Base-by-base conservation (phyloP, 345 rosid genomes). In the Arabidopsis suecica region DNA sequence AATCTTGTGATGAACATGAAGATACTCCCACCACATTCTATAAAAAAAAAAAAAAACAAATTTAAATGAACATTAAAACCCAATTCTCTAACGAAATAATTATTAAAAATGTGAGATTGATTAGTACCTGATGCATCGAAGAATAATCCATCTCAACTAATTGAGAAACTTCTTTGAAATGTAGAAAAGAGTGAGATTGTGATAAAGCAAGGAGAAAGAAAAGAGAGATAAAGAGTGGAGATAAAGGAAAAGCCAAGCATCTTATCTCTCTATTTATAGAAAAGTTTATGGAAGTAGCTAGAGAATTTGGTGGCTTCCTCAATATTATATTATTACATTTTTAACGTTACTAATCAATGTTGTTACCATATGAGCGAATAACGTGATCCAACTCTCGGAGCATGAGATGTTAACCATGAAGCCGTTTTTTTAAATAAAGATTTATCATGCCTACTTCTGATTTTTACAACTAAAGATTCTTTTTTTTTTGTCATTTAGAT, bases 161-260 rank as follows among this genome's bases (percentile, higher is more conserved):
- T 36, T 40, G 32, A 65, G 47, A 70, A 58, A 36, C 57, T 70
- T 70, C 65, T 70, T 20, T 34, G 47, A 20, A 45, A 70, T 58
- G 57, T 45, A 13, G 49, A 47, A 12, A 25, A 71, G 68, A 14
- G 25, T 33, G 30, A 71, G 66, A 45, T 23, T 22, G 60, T 34
- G 49, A 50, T 61, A 49, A 71, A 71, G 75, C 8, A 3, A 61
- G 28, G 23, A 22, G 20, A 23, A 48, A 71, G n/a, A 47, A 47
- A 33, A 8, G 18, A 32, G 33, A 36, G 25, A 36, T 22, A 10
- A 45, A 61, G 61, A 72, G 55, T 61, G 55, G 55, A 38, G 62
- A 42, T 62, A 63, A 51, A 63, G 54, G 61, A 62, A 72, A 72
- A 72, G 76, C 54, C 69, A 72, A 72, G 69, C 76, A 62, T 62